phyloP scores from a whole-genome alignment of 257 asterid genomes.

The Jacaranda mimosifolia region DNA sequence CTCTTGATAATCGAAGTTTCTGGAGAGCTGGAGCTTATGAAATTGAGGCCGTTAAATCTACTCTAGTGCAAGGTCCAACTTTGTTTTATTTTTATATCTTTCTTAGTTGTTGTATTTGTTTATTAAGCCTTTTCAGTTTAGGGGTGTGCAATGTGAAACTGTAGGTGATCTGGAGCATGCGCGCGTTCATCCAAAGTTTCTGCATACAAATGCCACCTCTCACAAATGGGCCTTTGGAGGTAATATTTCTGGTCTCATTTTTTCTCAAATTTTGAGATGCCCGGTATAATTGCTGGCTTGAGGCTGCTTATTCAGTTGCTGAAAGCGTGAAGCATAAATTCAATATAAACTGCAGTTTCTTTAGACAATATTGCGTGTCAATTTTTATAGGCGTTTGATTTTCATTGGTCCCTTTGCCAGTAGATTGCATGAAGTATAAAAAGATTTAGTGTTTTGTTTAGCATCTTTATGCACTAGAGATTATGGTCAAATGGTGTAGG shows the following conservation, averaged over 20 bases:
- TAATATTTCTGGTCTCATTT: conserved; percentile 28
- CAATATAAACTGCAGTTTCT: not conserved
- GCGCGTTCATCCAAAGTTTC: conserved; percentile 93
- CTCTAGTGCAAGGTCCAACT: conserved; percentile 50
- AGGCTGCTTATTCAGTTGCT: conserved; percentile 7
- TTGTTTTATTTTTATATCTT: not conserved
- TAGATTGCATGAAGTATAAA: conserved; percentile 24
- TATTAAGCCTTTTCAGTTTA: not conserved
- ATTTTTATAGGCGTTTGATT: not conserved
- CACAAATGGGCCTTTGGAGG: conserved; percentile 99
- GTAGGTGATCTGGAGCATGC: conserved; percentile 92
- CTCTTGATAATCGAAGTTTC: conserved; percentile 76
- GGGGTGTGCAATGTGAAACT: conserved; percentile 27
- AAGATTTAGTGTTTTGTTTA: not conserved
- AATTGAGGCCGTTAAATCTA: conserved; percentile 51
- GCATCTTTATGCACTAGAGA: not conserved
- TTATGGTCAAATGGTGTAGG: conserved; percentile 1
- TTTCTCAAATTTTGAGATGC: not conserved
- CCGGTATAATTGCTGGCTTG: conserved; percentile 19
- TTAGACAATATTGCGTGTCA: not conserved
- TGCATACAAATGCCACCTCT: conserved; percentile 95
- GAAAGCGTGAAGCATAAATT: not conserved
- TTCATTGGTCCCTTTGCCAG: not conserved
- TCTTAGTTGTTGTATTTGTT: not conserved
- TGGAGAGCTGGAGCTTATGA: conserved; percentile 92